Percentiles rank a stretch among this genome's conserved stretches.
Evolutionary conservation across 352 stramenopile species (phyloP).

Genomic region (Phytophthora kernoviae): DNA sequence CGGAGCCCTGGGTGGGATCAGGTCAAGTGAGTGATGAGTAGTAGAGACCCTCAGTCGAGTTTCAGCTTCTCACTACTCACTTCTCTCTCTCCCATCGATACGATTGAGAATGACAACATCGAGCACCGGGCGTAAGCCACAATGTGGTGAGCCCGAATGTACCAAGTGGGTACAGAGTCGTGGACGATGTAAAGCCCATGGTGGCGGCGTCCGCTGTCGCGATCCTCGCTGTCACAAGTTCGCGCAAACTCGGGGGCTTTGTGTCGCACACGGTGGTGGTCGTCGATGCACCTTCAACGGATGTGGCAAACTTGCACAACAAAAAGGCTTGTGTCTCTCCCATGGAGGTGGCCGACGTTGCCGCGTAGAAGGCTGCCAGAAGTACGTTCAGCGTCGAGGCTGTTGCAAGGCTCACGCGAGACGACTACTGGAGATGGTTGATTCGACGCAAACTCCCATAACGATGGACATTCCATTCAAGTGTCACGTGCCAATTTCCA

Average conservation of each 20-base stretch:
- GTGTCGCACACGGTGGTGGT: conserved; percentile 71
- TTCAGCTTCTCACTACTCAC: too few relatives aligned
- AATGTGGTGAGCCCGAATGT: conserved; percentile 57
- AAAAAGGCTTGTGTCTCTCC: conserved; percentile 70
- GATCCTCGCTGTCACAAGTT: conserved; percentile 67
- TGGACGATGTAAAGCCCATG: conserved; percentile 77
- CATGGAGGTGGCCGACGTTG: conserved; percentile 70
- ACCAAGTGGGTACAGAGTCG: conserved; percentile 75
- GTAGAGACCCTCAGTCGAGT: too few relatives aligned
- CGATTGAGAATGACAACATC: background rate
- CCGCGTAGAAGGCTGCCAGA: conserved; percentile 58
- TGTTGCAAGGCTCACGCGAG: conserved; percentile 78
- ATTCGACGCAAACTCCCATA: background rate
- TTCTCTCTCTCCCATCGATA: too few relatives aligned
- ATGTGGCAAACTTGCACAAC: conserved; percentile 70
- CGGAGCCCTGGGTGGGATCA: too few relatives aligned
- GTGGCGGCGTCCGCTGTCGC: conserved; percentile 74
- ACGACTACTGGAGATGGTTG: conserved; percentile 12
- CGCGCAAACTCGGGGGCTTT: conserved; percentile 65
- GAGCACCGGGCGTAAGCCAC: background rate
- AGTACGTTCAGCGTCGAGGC: conserved; percentile 75
- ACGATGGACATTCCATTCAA: background rate
- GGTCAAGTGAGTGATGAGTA: too few relatives aligned
- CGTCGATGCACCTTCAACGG: conserved; percentile 59
- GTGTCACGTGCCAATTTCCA: background rate